A percentile compares a stretch with the other conserved stretches of the same genome.
phyloP scores from a whole-genome alignment of 1,284 basidiomycete species.

The Meira miltonrushii region DNA sequence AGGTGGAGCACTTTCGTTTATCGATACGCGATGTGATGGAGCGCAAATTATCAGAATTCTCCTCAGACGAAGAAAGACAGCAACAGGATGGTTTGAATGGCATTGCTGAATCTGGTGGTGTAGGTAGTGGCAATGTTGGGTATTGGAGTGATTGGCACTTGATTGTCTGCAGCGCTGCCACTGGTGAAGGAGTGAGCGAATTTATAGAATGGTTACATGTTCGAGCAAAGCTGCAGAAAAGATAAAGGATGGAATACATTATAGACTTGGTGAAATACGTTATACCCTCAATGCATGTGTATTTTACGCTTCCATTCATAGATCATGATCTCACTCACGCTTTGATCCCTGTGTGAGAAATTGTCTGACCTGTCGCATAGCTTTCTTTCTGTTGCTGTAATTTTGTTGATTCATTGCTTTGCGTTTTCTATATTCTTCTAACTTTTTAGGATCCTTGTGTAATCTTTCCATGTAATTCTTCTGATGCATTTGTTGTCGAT shows the following conservation, averaged over 20 bases:
- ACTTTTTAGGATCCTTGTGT: no score
- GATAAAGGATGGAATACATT: neutral
- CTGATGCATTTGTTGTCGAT: no score
- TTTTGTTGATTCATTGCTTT: no score
- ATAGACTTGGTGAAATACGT: no score
- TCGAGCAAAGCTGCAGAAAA: neutral
- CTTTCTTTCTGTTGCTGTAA: no score
- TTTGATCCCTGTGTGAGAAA: no score
- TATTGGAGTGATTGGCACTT: constrained; percentile 7
- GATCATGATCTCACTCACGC: no score
- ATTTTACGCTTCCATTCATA: no score
- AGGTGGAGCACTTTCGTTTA: neutral
- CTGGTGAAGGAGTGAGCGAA: neutral
- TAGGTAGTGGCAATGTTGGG: neutral
- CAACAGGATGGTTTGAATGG: constrained; percentile 2
- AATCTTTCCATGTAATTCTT: no score
- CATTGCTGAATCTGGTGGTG: neutral
- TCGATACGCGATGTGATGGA: neutral
- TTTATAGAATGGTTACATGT: constrained; percentile 6
- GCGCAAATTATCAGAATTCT: neutral
- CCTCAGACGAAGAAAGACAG: neutral
- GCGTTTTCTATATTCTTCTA: no score
- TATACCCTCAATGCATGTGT: no score
- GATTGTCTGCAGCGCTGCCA: neutral
- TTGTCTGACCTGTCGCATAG: no score